Percentiles rank a stretch among this genome's conserved stretches.
phyloP scores from a whole-genome alignment of 1,139 yeast species.

The Suhomyces choctaworum region DNA sequence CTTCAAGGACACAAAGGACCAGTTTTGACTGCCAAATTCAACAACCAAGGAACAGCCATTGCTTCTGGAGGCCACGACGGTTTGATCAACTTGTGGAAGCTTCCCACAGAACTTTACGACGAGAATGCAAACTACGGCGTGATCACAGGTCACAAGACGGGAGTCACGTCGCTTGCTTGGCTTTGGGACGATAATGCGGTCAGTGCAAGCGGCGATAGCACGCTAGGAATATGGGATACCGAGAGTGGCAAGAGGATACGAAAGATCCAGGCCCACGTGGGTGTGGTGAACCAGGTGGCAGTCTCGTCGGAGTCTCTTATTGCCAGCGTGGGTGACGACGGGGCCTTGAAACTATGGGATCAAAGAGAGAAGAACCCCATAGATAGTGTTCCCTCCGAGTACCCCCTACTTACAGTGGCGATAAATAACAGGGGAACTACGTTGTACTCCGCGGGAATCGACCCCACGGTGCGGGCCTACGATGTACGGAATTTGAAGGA shows the following conservation, averaged over 20 bases:
- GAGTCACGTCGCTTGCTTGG: constrained; percentile 55
- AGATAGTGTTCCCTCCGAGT: constrained; percentile 41
- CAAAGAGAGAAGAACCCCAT: constrained; percentile 44
- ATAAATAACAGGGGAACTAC: constrained; percentile 37
- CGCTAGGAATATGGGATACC: constrained; percentile 61
- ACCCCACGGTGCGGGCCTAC: constrained; percentile 58
- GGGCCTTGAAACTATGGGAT: constrained; percentile 64
- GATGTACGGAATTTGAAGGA: constrained; percentile 46
- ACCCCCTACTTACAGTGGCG: constrained; percentile 60
- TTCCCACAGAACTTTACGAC: constrained; percentile 29
- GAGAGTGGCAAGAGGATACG: constrained; percentile 55
- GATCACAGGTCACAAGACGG: constrained; percentile 49
- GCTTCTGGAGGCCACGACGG: constrained; percentile 59
- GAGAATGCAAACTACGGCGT: constrained; percentile 39
- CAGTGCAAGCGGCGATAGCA: constrained; percentile 53
- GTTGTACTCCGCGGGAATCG: constrained; percentile 66
- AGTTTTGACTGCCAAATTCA: constrained; percentile 47
- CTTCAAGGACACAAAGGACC: constrained; percentile 53
- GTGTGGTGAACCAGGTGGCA: constrained; percentile 57
- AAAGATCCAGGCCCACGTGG: constrained; percentile 53
- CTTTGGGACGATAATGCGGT: constrained; percentile 35
- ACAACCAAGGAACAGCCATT: constrained; percentile 39
- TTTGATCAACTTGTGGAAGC: constrained; percentile 46
- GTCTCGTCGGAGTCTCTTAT: constrained; percentile 32
- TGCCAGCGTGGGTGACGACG: constrained; percentile 68